Percentiles rank a stretch among this genome's conserved stretches.
Conservation (phyloP, 2,329 filamentous ascomycete genomes). For the Escovopsis sp. region DNA sequence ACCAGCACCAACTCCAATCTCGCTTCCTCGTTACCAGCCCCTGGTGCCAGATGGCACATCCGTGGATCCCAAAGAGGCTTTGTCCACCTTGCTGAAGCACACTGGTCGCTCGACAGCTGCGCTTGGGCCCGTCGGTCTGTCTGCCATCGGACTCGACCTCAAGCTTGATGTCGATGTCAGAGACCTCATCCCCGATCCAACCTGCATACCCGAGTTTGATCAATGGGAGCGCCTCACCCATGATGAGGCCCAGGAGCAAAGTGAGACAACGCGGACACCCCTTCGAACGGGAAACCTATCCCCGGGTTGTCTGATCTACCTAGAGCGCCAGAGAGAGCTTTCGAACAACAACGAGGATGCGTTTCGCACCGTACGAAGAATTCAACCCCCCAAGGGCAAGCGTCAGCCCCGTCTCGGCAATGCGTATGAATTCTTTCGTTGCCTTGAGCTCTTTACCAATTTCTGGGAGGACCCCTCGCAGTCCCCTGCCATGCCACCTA, state of each 20-base stretch:
- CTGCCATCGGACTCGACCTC: conserved; percentile 42
- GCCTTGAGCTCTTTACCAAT: conserved; percentile 40
- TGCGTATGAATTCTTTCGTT: conserved; percentile 50
- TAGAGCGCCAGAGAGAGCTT: conserved; percentile 43
- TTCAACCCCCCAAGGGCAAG: conserved; percentile 38
- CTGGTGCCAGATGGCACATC: conserved; percentile 17
- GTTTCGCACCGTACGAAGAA: conserved; percentile 44
- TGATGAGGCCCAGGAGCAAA: conserved; percentile 33
- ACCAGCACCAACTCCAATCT: conserved; percentile 39
- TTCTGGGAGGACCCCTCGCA: conserved; percentile 48
- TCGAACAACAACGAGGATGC: conserved; percentile 40
- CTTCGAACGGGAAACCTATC: conserved; percentile 38
- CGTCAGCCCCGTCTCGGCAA: conserved; percentile 42
- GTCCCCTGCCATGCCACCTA: conserved; percentile 15
- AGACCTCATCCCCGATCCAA: conserved; percentile 38
- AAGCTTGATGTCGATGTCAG: conserved; percentile 30
- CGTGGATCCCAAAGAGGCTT: conserved; percentile 17
- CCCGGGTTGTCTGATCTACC: conserved; percentile 41
- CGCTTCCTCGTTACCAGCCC: conserved; percentile 31
- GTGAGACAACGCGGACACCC: conserved; percentile 30
- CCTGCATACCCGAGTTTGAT: conserved; percentile 36
- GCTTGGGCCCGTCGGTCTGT: conserved; percentile 31
- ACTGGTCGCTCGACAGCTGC: conserved; percentile 32
- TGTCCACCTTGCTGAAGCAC: conserved; percentile 36
- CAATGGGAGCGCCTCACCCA: conserved; percentile 33